phyloP scores from a whole-genome alignment of 2,329 filamentous ascomycete genomes.

The Colletotrichum sp. region DNA sequence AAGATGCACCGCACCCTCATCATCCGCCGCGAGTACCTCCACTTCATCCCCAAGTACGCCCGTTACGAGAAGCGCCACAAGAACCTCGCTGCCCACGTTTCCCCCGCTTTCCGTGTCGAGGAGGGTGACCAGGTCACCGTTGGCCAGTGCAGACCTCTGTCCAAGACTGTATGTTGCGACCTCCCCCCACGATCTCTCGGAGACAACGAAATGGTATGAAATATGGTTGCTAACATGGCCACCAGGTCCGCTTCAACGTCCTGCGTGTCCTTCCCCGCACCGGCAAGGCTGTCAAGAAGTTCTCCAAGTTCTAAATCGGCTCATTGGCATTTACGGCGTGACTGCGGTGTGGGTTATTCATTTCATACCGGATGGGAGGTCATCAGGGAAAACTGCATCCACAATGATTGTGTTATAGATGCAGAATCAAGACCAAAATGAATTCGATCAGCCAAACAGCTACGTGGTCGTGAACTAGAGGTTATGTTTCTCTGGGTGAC shows the following conservation, averaged over 20 bases:
- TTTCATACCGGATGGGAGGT: constrained; percentile 28
- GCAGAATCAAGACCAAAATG: constrained; percentile 33
- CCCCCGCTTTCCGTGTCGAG: constrained; percentile 99
- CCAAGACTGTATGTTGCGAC: constrained; percentile 89
- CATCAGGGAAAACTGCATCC: constrained; percentile 24
- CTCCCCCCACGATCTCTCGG: background rate
- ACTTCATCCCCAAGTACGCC: constrained; percentile 99
- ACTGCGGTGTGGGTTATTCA: constrained; percentile 48
- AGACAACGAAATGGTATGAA: background rate
- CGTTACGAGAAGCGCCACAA: constrained; percentile 99
- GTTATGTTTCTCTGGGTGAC: constrained; percentile 13
- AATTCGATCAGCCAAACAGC: constrained; percentile 28
- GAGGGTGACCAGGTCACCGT: constrained; percentile 99
- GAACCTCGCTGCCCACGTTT: constrained; percentile 99
- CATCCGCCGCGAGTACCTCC: constrained; percentile 99
- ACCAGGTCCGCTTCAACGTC: constrained; percentile 97
- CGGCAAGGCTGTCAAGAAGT: constrained; percentile 96
- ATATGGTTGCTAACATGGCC: constrained; percentile 6
- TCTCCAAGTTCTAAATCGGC: constrained; percentile 92
- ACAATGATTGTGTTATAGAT: constrained; percentile 49
- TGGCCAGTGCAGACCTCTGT: constrained; percentile 98
- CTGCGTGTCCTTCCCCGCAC: constrained; percentile 97
- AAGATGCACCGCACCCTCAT: constrained; percentile 99
- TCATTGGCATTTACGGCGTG: constrained; percentile 61
- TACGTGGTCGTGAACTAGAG: constrained; percentile 41